Base-by-base conservation (phyloP, 176 grass and related monocot species). In the Echinochloa phyllopogon region DNA sequence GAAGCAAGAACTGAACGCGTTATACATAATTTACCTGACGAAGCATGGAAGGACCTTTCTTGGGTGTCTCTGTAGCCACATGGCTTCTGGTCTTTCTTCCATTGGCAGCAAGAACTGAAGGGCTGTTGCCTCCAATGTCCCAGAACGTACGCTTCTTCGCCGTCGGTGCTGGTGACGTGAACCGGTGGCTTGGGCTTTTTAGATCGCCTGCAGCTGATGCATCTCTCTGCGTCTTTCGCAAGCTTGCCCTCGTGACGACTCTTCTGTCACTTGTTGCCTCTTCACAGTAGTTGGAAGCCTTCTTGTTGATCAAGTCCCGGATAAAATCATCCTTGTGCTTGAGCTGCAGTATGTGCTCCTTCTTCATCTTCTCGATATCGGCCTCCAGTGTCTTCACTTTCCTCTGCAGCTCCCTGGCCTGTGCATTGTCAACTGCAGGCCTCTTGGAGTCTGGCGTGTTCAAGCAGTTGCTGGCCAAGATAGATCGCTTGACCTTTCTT, bases 71-170 rank as follows among this genome's bases (percentile, higher is more conserved):
- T 38, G 85, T 59, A 59, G 85, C 82, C 33, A 99, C 82, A 92
- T 96, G 94, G 75, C 94, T 99, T 69, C 94, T 83, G 47, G 92
- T 99, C 76, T 94, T 99, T 69, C 97, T 86, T 45, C 91, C 94
- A 81, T 92, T 94, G 59, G 82, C 63, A 61, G 91, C 78, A 79
- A 91, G 87, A 89, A 91, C 72, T 8, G 91, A 99, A 57, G 97
- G 97, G 66, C 97, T 96, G 17, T 92, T 94, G 20, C 88, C 67
- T 60, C 89, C 88, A 10, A 94, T 92, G 90, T 99, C 97, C 94
- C 88, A 99, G 85, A 96, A 99, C 36, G 89, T 99, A 65, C 97
- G 90, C 78, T 99, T 99, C 90, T 94, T 96, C 14, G 88, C 87
- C 0, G 91, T 87, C 10, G 91, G 89, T 1, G 59, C 84, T 73